Evolutionary conservation across 305 asterid species (phyloP).

Genomic region (Vinca major): DNA sequence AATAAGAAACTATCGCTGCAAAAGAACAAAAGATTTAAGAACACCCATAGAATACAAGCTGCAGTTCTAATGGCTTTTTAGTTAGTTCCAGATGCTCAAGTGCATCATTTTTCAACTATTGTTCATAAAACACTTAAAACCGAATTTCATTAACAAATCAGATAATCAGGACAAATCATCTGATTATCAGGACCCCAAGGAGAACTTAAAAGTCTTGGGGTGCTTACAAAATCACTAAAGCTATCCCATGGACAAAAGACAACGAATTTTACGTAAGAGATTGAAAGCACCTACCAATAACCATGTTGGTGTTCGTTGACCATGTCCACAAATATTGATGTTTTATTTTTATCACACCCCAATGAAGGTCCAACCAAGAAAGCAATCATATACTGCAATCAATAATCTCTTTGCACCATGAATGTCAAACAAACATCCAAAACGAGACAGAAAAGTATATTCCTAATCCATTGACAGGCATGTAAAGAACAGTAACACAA

Average conservation of each 20-base stretch:
- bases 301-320: background rate
- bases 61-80: too few relatives aligned
- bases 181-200: conserved; percentile 1
- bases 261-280: background rate
- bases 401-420: background rate
- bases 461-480: background rate
- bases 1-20: background rate
- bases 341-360: background rate
- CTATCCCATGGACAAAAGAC: background rate
- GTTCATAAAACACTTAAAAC: too few relatives aligned
- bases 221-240: background rate
- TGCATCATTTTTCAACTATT: too few relatives aligned
- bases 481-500: background rate
- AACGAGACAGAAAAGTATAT: background rate
- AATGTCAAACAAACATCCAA: background rate
- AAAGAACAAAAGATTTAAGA: background rate
- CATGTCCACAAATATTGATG: background rate
- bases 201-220: background rate
- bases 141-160: too few relatives aligned
- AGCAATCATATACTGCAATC: background rate
- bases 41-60: background rate
- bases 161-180: background rate
- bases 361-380: background rate
- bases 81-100: too few relatives aligned
- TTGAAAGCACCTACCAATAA: background rate